Percentiles rank a stretch among this genome's conserved stretches.
Conservation (phyloP, 768 basidiomycete species). For the Tricholoma sp. region DNA sequence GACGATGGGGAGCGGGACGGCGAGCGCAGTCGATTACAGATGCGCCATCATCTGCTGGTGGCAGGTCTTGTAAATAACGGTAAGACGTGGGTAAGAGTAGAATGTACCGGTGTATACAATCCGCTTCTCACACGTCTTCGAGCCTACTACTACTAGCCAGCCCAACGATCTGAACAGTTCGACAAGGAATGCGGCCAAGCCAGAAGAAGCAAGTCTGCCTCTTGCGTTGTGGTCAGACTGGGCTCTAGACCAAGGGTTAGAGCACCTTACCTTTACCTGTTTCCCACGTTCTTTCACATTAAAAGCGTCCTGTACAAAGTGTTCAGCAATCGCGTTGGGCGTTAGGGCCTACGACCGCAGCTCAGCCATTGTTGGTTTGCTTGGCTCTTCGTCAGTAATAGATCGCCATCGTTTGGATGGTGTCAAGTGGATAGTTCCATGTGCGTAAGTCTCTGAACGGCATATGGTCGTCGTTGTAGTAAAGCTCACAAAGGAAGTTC, state of each 20-base stretch:
- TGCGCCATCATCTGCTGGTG: conserved; percentile 73
- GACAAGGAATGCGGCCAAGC: conserved; percentile 68
- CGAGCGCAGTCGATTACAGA: conserved; percentile 67
- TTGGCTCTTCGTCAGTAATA: background rate
- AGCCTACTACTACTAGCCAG: conserved; percentile 62
- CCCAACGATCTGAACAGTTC: conserved; percentile 56
- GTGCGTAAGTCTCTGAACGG: conserved; percentile 4
- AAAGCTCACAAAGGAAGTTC: no score
- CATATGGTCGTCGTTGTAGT: background rate
- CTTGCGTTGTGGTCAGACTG: conserved; percentile 24
- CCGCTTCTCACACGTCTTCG: conserved; percentile 54
- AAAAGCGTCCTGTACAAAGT: conserved; percentile 49
- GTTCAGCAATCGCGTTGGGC: conserved; percentile 48
- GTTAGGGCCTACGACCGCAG: conserved; percentile 55
- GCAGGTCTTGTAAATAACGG: background rate
- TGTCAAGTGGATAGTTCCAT: conserved; percentile 11
- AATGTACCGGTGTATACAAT: conserved; percentile 51
- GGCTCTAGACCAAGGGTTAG: background rate
- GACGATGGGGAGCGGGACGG: no score
- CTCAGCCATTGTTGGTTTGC: conserved; percentile 18
- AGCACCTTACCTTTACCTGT: conserved; percentile 2
- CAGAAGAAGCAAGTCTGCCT: conserved; percentile 53
- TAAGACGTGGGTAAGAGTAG: background rate
- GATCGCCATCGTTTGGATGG: conserved; percentile 17
- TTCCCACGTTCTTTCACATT: conserved; percentile 36